Conservation (phyloP, 2,329 filamentous ascomycete genomes). For the Scedosporium apiospermum region DNA sequence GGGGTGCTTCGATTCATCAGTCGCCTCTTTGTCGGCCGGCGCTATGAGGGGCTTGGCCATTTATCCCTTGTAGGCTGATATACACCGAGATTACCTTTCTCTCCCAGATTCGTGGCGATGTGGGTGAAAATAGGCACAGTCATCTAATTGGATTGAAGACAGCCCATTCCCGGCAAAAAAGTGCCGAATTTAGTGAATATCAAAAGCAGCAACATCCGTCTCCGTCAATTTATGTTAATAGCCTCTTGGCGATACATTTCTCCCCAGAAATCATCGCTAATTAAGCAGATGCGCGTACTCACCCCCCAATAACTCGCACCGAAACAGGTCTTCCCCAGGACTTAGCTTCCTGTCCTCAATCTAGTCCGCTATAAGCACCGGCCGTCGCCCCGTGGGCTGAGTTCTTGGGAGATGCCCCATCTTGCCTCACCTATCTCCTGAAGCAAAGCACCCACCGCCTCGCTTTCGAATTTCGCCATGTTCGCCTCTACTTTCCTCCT, state of each 20-base stretch:
- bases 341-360: not conserved
- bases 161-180: not conserved
- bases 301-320: not conserved
- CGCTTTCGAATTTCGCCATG: not conserved
- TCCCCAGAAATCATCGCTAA: not conserved
- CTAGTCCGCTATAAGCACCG: not conserved
- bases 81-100: not conserved
- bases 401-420: not conserved
- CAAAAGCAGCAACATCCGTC: not conserved
- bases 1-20: too few species aligned
- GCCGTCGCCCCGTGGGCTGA: not conserved
- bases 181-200: not conserved
- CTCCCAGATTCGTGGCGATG: too few species aligned
- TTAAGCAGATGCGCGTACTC: not conserved
- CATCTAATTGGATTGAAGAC: too few species aligned
- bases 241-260: not conserved
- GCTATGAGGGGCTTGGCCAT: too few species aligned
- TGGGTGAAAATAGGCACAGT: too few species aligned
- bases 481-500: constrained; percentile 13
- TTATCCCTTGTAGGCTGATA: not conserved
- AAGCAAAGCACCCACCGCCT: not conserved
- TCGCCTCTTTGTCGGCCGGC: too few species aligned
- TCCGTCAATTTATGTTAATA: not conserved
- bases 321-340: too few species aligned
- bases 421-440: not conserved